Evolutionary conservation across 75 land plant genomes (phyloP).

Genomic region (Chamaecyparis obtusa): DNA sequence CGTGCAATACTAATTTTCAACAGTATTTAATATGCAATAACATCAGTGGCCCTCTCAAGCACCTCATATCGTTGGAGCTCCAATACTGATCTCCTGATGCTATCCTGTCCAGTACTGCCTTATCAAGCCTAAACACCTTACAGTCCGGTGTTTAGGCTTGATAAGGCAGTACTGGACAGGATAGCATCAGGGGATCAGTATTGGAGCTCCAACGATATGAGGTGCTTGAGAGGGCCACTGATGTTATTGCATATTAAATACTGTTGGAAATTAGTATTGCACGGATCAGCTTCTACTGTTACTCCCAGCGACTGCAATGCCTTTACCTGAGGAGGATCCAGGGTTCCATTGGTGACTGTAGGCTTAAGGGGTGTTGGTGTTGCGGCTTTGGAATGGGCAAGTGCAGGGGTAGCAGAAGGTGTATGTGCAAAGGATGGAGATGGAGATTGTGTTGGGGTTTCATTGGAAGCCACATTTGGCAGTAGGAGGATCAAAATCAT

Average conservation of each 20-base stretch:
- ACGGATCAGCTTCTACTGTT: conserved; percentile 31
- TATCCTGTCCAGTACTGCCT: conserved; percentile 18
- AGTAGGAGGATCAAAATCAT: neutral
- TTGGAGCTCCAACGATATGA: conserved; percentile 26
- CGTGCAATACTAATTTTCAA: conserved; percentile 24
- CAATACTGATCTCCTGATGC: conserved; percentile 30
- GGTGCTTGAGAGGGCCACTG: conserved; percentile 16
- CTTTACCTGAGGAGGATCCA: conserved; percentile 32
- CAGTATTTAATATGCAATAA: conserved; percentile 14
- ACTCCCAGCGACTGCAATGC: conserved; percentile 33
- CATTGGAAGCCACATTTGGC: neutral
- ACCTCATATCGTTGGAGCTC: conserved; percentile 24
- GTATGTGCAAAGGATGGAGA: neutral
- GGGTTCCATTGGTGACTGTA: conserved; percentile 18
- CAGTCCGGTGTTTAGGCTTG: conserved; percentile 22
- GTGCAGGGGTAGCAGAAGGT: conserved; percentile 10
- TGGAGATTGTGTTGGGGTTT: neutral
- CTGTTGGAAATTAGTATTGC: conserved; percentile 19
- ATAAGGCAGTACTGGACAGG: conserved; percentile 20
- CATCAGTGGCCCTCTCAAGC: conserved; percentile 11
- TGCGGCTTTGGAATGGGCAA: conserved; percentile 1
- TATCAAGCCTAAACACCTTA: conserved; percentile 24
- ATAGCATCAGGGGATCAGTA: conserved; percentile 28
- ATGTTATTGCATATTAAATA: conserved; percentile 13
- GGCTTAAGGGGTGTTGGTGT: neutral